phyloP scores from a whole-genome alignment of 139 green algal species.

The Chlamydomonas incerta region DNA sequence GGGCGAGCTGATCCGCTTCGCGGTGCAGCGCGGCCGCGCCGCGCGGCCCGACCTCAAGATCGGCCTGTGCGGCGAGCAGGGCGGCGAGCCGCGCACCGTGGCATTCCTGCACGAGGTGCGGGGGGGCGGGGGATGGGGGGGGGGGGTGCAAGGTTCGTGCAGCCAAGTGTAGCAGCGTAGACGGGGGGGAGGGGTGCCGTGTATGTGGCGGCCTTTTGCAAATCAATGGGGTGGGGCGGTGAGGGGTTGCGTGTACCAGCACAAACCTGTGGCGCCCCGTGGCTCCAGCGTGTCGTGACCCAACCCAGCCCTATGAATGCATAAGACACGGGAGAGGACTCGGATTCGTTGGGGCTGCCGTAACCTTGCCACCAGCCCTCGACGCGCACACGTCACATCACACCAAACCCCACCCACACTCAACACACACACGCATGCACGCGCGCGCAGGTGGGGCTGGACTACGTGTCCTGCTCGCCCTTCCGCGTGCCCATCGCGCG shows the following conservation, averaged over 20 bases:
- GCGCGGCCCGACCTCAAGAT: slow-evolving; percentile 79
- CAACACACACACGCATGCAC: background rate
- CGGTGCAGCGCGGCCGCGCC: slow-evolving; percentile 76
- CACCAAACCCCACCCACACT: too few species aligned
- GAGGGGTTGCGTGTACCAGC: too few species aligned
- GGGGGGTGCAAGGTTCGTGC: background rate
- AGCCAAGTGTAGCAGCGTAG: background rate
- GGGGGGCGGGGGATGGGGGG: background rate
- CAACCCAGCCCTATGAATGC: too few species aligned
- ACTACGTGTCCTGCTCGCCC: slow-evolving; percentile 92
- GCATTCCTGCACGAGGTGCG: slow-evolving; percentile 77
- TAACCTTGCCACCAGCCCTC: background rate
- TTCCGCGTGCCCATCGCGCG: slow-evolving; percentile 92
- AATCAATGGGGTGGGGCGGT: too few species aligned
- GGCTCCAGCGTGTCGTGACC: too few species aligned
- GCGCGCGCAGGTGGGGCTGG: slow-evolving; percentile 56
- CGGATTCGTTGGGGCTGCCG: too few species aligned
- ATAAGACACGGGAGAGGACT: too few species aligned
- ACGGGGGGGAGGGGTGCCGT: slow-evolving; percentile 65
- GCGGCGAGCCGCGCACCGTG: slow-evolving; percentile 85
- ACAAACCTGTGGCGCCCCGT: too few species aligned
- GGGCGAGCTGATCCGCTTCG: slow-evolving; percentile 87
- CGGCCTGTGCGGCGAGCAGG: slow-evolving; percentile 94
- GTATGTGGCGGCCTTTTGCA: background rate
- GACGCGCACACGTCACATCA: background rate